Base-by-base conservation (phyloP, 805 yeast species). In the Metschnikowia koreensis region DNA sequence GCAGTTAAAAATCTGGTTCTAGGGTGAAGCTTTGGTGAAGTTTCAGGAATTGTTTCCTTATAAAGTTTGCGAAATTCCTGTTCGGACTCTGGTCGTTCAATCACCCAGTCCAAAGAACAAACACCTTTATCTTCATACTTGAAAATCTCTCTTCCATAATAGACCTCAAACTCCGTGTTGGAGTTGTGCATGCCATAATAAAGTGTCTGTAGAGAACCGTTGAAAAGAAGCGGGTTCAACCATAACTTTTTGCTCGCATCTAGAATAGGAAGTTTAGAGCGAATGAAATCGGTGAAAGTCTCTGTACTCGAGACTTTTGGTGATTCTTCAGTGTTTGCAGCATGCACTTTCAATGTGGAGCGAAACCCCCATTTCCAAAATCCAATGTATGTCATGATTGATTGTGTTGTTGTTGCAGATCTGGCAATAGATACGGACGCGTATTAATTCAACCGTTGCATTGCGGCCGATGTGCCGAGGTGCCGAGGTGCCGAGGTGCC, bases 131-230 rank as follows among this genome's bases (percentile, higher is more conserved):
- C 96, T 4, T 73, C 63, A 51, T 80, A 80, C 36, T 66, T 66
- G 42, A 82, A 71, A 9, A 86, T 62, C 59, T 87, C 81, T 60
- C 97, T 77, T 1, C 96, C 96, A 58, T 90, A 92, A 66, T 82
- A 82, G 2, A 88, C 80, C 41, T 70, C 60, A 59, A 84, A 86
- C 29, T 67, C 66, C 40, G 72, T 70, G n/a, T 81, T 72, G 51
- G 79, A 78, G 50, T 77, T 76, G 38, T 82, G 80, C 22, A 75
- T 67, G 2, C 85, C 80, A 43, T 92, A 81, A 62, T 81, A 84
- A 64, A 86, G 63, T 1, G 97, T 90, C 67, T 92, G 97, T 28
- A 89, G 68, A 50, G 86, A 79, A 26, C 97, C 97, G 53, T 83
- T 83, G 66, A 82, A 81, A 29, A 86, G 66, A 3, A 79, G 67